Evolutionary conservation across 1,139 yeast species (phyloP).

Genomic region (Saccharomyces pastorianus): DNA sequence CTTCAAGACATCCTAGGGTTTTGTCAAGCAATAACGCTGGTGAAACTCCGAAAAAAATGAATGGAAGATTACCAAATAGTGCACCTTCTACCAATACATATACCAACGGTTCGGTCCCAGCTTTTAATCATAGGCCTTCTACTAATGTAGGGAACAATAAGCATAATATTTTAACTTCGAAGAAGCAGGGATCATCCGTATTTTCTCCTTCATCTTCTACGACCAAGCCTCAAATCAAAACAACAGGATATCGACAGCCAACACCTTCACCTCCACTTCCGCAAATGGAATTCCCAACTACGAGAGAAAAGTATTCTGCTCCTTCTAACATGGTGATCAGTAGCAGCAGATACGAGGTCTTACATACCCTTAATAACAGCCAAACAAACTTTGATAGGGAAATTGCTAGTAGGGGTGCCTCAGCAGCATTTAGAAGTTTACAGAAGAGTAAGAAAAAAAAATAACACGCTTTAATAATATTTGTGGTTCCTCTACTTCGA

Average conservation of each 20-base stretch:
- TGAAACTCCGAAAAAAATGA: neutral
- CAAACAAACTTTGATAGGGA: slow-evolving; percentile 11
- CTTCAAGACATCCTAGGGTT: neutral
- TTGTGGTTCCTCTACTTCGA: neutral
- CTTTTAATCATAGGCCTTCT: neutral
- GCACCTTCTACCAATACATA: neutral
- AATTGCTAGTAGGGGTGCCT: slow-evolving; percentile 30
- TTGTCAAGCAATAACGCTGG: neutral
- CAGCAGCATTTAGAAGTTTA: slow-evolving; percentile 30
- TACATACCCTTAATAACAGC: slow-evolving; percentile 18
- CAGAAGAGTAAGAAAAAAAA: slow-evolving; percentile 12
- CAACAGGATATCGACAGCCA: neutral
- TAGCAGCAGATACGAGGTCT: slow-evolving; percentile 30
- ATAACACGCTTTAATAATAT: neutral
- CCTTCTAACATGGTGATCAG: slow-evolving; percentile 25
- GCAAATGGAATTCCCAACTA: neutral
- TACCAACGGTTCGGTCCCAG: neutral
- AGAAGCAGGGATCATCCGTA: neutral
- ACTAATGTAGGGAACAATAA: neutral
- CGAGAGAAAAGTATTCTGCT: slow-evolving; percentile 11
- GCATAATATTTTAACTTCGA: neutral
- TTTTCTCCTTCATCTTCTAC: neutral
- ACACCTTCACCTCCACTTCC: slow-evolving; percentile 4
- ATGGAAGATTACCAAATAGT: neutral
- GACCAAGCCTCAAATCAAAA: neutral